Base-by-base conservation (phyloP, 352 stramenopile species). In the Pythium apleroticum region DNA sequence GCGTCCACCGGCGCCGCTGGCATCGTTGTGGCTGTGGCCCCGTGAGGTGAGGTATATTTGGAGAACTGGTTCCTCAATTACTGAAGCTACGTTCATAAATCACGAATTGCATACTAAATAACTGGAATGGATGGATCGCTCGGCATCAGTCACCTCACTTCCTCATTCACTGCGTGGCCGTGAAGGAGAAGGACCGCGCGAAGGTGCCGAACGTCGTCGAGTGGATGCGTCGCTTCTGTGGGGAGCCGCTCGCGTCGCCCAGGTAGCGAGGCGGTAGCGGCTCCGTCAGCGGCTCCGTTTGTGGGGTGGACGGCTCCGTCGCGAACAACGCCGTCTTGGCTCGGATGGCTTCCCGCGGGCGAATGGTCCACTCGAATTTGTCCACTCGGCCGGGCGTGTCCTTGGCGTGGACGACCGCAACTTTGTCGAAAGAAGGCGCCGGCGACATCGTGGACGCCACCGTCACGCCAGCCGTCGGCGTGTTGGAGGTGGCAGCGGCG, bases 131-230 rank as follows among this genome's bases (percentile, higher is more conserved):
- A 9, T n/a, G n/a, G 25, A 30, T 19, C 11, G 10, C n/a, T 25
- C 14, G 0, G 46, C 10, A 25, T 50, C 43, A 22, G 27, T 28
- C 39, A 48, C 39, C 19, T n/a, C n/a, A n/a, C 30, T 45, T 17
- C 3, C 41, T 48, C 41, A 48, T 7, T 60, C 52, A 57, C 41
- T 24, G 27, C 46, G 48, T 48, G 57, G 8, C 56, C 25, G 65
- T 68, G 74, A 94, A 94, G 33, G 85, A 92, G 52, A 94, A 81
- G 6, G 85, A 90, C 60, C 86, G 76, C 55, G 81, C 77, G 53
- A 91, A 90, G 46, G 81, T 75, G 52, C 84, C 77, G 62, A 95
- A 91, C 2, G 84, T 95, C 20, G 80, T 89, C 50, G 84, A 91
- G 69, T 93, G 83, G 52, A 86, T 82, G 43, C 84, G 81, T 24